phyloP scores from a whole-genome alignment of 495 filamentous ascomycete species.

The Talaromyces stipitatus region DNA sequence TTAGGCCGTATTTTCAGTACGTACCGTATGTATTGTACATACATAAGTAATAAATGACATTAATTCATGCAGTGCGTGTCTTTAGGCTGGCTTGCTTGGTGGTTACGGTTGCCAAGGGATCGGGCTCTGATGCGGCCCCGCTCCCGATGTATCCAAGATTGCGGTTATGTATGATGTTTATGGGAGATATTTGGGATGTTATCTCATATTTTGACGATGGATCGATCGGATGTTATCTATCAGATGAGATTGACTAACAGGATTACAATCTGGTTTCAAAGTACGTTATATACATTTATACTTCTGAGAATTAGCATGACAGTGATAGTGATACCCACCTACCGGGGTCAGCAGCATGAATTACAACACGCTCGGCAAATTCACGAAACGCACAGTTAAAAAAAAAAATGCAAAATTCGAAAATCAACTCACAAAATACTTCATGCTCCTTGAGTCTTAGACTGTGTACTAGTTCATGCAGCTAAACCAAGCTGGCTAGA shows the following conservation, averaged over 20 bases:
- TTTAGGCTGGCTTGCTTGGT: background rate
- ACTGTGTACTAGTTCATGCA: background rate
- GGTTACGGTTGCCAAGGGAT: constrained; percentile 1
- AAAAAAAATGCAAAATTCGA: background rate
- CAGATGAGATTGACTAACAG: background rate
- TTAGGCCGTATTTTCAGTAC: background rate
- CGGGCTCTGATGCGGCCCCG: constrained; percentile 6
- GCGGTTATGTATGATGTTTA: background rate
- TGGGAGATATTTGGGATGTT: background rate
- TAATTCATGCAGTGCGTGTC: background rate
- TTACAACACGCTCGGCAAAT: background rate
- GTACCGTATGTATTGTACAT: background rate
- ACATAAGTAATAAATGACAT: background rate
- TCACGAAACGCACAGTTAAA: constrained; percentile 2
- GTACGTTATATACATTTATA: background rate
- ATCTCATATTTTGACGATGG: background rate
- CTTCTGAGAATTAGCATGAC: background rate
- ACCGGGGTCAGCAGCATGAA: background rate
- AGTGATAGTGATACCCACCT: background rate
- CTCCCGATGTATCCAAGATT: constrained; percentile 7
- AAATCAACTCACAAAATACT: background rate
- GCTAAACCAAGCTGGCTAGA: background rate
- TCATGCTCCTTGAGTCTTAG: background rate
- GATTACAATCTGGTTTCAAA: background rate
- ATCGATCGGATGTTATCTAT: background rate